Base-by-base conservation (phyloP, 306 rosid genomes). In the Prinsepia uniflora region DNA sequence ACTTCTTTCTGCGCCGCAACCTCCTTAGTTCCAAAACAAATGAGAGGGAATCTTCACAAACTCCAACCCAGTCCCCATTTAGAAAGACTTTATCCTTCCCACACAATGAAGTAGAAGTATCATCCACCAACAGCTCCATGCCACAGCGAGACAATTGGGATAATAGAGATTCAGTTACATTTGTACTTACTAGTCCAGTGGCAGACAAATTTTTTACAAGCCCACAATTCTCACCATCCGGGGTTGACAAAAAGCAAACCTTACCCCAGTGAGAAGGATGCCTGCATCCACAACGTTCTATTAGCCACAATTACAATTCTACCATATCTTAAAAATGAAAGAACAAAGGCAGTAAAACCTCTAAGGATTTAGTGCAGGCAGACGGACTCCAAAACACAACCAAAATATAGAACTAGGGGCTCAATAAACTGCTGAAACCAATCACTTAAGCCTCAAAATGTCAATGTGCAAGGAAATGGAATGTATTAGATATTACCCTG, bases 211-310 rank as follows among this genome's bases (percentile, higher is more conserved):
- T 95, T 74, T 95, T 95, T n/a, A 95, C 89, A 5, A 95, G 91
- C 24, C 99, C 99, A 81, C 99, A 95, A 79, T 95, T 95, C 87
- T 95, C 99, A 72, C 99, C 99, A 64, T 95, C 99, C 0, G 97
- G 97, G 63, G 99, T 95, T 56, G 97, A 91, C 59, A 95, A 89
- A 76, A 89, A 91, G 78, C 99, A 95, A 66, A 95, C 96, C 82
- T 87, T 91, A 6, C 99, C 99, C 99, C 97, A 95, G 75, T 91
- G 99, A 60, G 99, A 95, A 78, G 99, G 97, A 84, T 95, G 99
- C 84, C 99, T 95, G 91, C 83, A 86, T 44, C 65, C 66, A 70
- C 9, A 86, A 82, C 58, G 69, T 70, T 74, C 61, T 7, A 73
- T 73, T 58, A 79, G 75, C 73, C 70, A 70, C 61, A 48, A 19